phyloP scores from a whole-genome alignment of 495 filamentous ascomycete species.

The Penicillium canescens region DNA sequence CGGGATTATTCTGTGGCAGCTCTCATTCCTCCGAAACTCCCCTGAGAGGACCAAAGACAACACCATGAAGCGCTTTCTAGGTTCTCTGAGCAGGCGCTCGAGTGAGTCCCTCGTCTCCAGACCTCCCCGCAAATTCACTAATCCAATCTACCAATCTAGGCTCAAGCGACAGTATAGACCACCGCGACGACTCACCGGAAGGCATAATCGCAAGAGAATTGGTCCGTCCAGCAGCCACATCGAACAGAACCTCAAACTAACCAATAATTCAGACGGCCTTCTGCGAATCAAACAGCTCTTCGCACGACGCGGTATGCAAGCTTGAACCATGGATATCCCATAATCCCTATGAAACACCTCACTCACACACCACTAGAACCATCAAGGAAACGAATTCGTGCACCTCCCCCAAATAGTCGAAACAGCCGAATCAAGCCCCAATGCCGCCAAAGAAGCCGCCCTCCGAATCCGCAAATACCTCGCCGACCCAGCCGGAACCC shows the following conservation, averaged over 20 bases:
- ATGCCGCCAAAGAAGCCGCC: slow-evolving; percentile 77
- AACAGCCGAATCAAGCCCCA: slow-evolving; percentile 85
- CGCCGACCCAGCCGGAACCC: slow-evolving; percentile 59
- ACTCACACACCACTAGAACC: background rate
- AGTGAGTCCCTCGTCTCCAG: slow-evolving; percentile 22
- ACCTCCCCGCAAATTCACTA: slow-evolving; percentile 10
- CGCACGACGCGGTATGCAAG: slow-evolving; percentile 58
- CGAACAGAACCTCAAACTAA: slow-evolving; percentile 1
- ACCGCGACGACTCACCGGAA: slow-evolving; percentile 49
- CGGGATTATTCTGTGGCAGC: background rate
- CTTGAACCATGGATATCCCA: background rate
- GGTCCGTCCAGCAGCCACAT: slow-evolving; percentile 27
- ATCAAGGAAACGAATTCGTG: slow-evolving; percentile 82
- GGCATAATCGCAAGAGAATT: slow-evolving; percentile 49
- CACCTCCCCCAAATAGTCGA: slow-evolving; percentile 96
- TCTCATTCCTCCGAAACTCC: background rate
- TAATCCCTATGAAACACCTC: background rate
- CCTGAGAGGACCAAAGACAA: background rate
- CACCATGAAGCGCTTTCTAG: slow-evolving; percentile 21
- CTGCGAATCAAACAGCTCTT: slow-evolving; percentile 72
- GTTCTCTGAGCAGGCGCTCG: slow-evolving; percentile 21
- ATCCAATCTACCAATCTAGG: slow-evolving; percentile 11
- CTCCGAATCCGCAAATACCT: slow-evolving; percentile 79
- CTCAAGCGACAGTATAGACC: slow-evolving; percentile 17
- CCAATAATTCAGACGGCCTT: slow-evolving; percentile 57